phyloP scores from a whole-genome alignment of 169 alveolate genomes.

The Plasmodium gonderi region DNA sequence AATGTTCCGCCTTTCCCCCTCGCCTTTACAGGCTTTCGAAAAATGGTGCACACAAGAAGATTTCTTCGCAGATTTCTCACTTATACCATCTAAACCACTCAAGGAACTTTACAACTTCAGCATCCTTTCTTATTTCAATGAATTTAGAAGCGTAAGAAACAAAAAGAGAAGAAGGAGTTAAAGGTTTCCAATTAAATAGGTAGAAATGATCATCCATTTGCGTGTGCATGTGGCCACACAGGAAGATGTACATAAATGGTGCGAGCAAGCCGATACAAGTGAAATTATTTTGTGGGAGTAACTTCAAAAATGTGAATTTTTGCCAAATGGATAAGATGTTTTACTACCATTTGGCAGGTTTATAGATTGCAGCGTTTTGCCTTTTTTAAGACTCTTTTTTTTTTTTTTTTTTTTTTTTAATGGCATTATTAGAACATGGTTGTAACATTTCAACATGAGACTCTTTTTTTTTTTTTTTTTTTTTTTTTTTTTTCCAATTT shows the following conservation, averaged over 20 bases:
- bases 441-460: background rate
- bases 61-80: conserved; percentile 8
- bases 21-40: conserved; percentile 32
- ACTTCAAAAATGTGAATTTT: no score
- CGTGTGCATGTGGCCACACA: no score
- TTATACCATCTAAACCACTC: conserved; percentile 52
- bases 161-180: background rate
- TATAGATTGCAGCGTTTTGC: no score
- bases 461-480: background rate
- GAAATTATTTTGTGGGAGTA: no score
- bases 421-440: no score
- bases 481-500: background rate
- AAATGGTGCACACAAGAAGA: conserved; percentile 26
- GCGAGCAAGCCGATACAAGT: no score
- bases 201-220: no score
- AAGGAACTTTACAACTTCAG: conserved; percentile 36
- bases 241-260: no score
- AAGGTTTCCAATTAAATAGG: background rate
- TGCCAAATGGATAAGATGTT: no score
- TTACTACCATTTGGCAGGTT: no score
- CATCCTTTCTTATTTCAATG: conserved; percentile 40
- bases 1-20: background rate
- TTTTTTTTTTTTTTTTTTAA: no score
- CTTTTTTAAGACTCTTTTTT: no score
- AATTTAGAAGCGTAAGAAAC: conserved; percentile 1